These are phyloP conservation scores for Entomortierella beljakovae DNA, from an alignment of 192 early-diverging fungal species.

Conservation along the genomic window DNA sequence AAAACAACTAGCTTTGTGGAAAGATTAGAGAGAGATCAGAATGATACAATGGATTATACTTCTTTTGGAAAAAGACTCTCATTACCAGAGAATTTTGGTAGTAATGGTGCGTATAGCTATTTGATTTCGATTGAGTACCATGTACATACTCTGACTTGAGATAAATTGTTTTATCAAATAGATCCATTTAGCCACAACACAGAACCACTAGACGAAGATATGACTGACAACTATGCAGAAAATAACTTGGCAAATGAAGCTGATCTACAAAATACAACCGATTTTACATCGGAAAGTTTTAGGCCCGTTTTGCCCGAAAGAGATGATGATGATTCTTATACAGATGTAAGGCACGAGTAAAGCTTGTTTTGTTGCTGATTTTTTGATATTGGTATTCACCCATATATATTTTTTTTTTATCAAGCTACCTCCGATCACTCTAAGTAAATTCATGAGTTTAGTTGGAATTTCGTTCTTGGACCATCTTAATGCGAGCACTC, in stretches of 20 bases:
- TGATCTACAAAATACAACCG: not conserved
- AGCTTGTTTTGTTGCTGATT: not conserved
- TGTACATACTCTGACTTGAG: not conserved
- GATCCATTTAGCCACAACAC: not conserved
- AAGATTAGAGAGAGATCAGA: conserved; percentile 2
- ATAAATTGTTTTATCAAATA: not conserved
- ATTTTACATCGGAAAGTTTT: not conserved
- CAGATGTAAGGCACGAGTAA: conserved; percentile 1
- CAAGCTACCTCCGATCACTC: conserved; percentile 36
- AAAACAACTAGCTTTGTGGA: conserved; percentile 1
- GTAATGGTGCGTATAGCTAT: conserved; percentile 3
- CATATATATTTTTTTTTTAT: not conserved
- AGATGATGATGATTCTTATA: conserved; percentile 15
- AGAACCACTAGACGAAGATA: not conserved
- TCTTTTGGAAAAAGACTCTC: not conserved
- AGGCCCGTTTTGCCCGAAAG: not conserved
- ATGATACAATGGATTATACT: conserved; percentile 8
- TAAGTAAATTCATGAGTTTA: conserved; percentile 36
- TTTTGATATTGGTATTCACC: not conserved
- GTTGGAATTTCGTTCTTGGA: conserved; percentile 47
- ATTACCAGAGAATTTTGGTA: conserved; percentile 2
- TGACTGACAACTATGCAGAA: not conserved
- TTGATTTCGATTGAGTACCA: not conserved
- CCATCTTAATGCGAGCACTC: conserved; percentile 34
- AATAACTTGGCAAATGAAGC: not conserved